Base-by-base conservation (phyloP, 1,284 basidiomycete species). In the Meira miltonrushii region DNA sequence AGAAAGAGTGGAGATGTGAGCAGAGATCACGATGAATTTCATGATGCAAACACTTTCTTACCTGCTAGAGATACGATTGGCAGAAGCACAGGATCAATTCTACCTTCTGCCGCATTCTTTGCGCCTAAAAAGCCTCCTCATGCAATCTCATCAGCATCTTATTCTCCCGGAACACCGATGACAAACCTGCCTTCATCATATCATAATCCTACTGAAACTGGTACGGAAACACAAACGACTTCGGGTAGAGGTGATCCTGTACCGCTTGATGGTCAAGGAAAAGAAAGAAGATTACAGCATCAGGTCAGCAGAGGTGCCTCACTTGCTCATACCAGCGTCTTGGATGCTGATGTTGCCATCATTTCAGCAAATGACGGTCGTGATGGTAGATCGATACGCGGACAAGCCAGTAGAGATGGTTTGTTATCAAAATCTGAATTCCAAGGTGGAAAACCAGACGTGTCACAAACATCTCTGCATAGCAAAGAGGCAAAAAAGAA, bases 101-200 rank as follows among this genome's bases (percentile, higher is more conserved):
- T 71, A 47, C 69, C 69, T 1, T 65, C 69, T 6, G 67, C 69
- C 9, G 69, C 51, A 13, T 71, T 71, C 52, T 68, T 71, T 61
- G 60, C 62, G 1, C 69, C 69, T 11, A 66, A 66, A 52, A 69
- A 61, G 37, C 46, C 46, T 17, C 44, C 44, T 60, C 64, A 2
- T 43, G 57, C n/a, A 57, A 61, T 7, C 48, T 63, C 19, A 10
- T 8, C 56, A 43, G 19, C 43, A 37, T 55, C 44, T 15, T 39
- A 33, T 48, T 39, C 33, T 23, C 58, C 25, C 13, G 17, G 10
- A 21, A 4, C 33, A 21, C 25, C 50, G 2, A 48, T 23, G 21
- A 55, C 33, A 33, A 33, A 33, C 8, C 28, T 33, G 8, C 28
- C 28, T 33, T 33, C 28, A 33, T 33, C 28, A 33, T 43, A 25